Evolutionary conservation across 108 stramenopile genomes (phyloP).

Genomic region (Cyclotella sp.): DNA sequence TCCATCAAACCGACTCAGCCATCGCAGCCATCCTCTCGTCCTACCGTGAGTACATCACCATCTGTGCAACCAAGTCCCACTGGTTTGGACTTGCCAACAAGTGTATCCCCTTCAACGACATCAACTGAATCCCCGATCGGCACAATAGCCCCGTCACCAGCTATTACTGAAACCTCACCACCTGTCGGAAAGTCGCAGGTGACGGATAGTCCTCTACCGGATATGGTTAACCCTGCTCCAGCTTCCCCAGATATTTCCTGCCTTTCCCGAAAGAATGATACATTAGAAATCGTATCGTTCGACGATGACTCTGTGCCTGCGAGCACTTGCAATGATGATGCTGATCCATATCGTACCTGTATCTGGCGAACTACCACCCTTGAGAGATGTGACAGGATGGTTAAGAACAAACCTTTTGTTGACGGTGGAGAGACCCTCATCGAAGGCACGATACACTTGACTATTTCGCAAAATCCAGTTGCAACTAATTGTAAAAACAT

Average conservation of each 20-base stretch:
- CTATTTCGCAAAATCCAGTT: constrained; percentile 3
- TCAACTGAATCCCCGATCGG: background rate
- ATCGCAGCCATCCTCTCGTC: background rate
- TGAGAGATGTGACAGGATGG: constrained; percentile 7
- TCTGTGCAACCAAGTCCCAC: background rate
- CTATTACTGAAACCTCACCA: background rate
- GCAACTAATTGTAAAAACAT: background rate
- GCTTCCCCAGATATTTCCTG: background rate
- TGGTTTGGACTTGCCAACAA: background rate
- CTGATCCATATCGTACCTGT: constrained; percentile 13
- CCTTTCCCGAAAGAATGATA: background rate
- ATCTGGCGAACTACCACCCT: constrained; percentile 9
- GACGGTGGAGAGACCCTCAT: background rate
- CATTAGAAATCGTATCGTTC: background rate
- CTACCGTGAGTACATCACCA: background rate
- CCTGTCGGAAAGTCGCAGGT: background rate
- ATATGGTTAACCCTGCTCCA: background rate
- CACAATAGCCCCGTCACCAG: background rate
- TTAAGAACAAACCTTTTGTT: constrained; percentile 3
- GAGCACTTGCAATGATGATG: constrained; percentile 3
- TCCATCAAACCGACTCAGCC: background rate
- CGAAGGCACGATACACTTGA: constrained; percentile 8
- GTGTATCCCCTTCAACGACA: background rate
- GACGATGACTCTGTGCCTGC: background rate
- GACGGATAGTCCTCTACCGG: background rate